Evolutionary conservation across 495 filamentous ascomycete species (phyloP).

Genomic region (Pyrenula massariospora): DNA sequence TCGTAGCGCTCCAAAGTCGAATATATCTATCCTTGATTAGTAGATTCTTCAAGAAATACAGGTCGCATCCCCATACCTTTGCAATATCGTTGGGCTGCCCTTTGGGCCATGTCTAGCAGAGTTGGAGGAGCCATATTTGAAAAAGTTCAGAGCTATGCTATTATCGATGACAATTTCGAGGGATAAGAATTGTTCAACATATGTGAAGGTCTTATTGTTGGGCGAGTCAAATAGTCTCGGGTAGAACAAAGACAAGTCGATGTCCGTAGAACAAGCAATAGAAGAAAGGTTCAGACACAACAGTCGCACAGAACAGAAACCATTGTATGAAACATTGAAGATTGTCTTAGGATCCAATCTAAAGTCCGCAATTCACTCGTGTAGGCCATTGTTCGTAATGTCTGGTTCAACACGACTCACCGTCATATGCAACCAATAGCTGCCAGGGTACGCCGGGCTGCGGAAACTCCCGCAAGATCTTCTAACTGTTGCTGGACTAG

Average conservation of each 20-base stretch:
- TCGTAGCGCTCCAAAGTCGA: constrained; percentile 52
- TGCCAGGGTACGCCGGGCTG: background rate
- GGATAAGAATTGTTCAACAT: no score
- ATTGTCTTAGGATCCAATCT: no score
- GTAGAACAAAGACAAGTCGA: background rate
- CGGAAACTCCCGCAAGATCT: background rate
- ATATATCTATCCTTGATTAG: constrained; percentile 26
- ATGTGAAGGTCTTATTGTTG: no score
- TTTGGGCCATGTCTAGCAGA: constrained; percentile 27
- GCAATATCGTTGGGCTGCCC: constrained; percentile 32
- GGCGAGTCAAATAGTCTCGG: background rate
- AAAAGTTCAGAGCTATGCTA: no score
- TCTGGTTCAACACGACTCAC: background rate
- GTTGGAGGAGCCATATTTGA: constrained; percentile 29
- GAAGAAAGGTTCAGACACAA: no score
- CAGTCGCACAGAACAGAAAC: background rate
- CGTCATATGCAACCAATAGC: background rate
- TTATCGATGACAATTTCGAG: no score
- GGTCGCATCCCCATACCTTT: constrained; percentile 19
- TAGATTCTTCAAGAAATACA: background rate
- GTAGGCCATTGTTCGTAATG: no score
- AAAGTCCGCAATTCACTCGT: no score
- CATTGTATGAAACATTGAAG: background rate
- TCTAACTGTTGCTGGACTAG: background rate
- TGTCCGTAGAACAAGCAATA: background rate